phyloP scores from a whole-genome alignment of 2,329 filamentous ascomycete genomes.

The Diaporthe velutina region DNA sequence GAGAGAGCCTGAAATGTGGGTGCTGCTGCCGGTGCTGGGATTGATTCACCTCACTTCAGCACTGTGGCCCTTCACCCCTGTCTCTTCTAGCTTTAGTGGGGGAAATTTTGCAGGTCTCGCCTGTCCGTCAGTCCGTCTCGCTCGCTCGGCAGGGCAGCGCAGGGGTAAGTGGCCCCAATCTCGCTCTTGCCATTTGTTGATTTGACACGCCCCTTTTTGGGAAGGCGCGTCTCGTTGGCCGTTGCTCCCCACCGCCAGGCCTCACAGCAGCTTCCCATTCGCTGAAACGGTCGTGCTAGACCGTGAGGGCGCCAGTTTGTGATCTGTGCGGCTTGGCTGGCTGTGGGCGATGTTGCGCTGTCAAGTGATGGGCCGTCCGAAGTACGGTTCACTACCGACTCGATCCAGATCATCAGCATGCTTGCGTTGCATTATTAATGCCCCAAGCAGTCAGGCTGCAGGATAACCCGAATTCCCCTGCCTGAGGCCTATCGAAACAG shows the following conservation, averaged over 20 bases:
- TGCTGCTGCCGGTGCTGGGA: neutral
- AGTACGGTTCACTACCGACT: constrained; percentile 27
- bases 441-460: constrained; percentile 19
- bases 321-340: constrained; percentile 21
- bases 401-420: constrained; percentile 1
- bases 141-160: constrained; percentile 14
- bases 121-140: constrained; percentile 15
- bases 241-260: constrained; percentile 27
- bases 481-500: neutral
- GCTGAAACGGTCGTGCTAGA: neutral
- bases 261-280: constrained; percentile 25
- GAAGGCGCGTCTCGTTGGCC: constrained; percentile 31
- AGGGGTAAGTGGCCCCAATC: constrained; percentile 28
- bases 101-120: constrained; percentile 26
- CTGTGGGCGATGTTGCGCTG: constrained; percentile 24
- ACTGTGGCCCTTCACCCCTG: neutral
- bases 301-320: constrained; percentile 1
- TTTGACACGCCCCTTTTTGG: constrained; percentile 36
- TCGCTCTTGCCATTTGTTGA: constrained; percentile 35
- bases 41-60: neutral
- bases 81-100: constrained; percentile 20
- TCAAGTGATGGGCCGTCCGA: constrained; percentile 22
- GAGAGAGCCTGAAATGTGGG: constrained; percentile 23
- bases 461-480: constrained; percentile 8
- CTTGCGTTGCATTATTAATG: constrained; percentile 24